These are phyloP conservation scores for Crinitomyces ghanaensis DNA, from an alignment of 805 yeast genomes.

Conservation along the genomic window DNA sequence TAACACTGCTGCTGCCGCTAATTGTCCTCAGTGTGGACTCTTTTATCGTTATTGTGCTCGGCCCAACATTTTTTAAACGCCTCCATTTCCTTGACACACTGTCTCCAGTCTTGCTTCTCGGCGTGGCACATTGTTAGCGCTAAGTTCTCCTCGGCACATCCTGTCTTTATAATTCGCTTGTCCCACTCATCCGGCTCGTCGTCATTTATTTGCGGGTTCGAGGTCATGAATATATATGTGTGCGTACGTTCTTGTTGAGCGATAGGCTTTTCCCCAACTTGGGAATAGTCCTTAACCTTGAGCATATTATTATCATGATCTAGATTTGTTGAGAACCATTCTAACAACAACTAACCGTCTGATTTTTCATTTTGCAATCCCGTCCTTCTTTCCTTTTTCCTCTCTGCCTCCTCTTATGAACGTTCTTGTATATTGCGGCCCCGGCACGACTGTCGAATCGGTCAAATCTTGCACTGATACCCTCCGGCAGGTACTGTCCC, in stretches of 20 bases:
- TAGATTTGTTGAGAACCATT: no score
- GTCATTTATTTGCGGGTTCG: no score
- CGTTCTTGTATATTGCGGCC: conserved; percentile 61
- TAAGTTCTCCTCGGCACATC: conserved; percentile 64
- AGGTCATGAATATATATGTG: no score
- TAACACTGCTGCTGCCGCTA: neutral
- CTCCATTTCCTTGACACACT: conserved; percentile 53
- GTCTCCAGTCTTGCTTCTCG: conserved; percentile 72
- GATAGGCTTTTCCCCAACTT: no score
- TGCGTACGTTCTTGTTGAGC: no score
- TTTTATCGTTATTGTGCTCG: conserved; percentile 39
- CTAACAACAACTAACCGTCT: no score
- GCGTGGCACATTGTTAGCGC: conserved; percentile 67
- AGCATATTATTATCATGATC: no score
- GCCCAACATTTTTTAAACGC: conserved; percentile 58
- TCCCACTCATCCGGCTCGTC: conserved; percentile 75
- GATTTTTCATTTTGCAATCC: no score
- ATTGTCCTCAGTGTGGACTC: conserved; percentile 23
- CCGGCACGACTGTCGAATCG: conserved; percentile 81
- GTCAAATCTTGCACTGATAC: conserved; percentile 77
- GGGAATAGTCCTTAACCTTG: no score
- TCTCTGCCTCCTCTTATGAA: no score
- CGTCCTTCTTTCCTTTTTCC: no score
- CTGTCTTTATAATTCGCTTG: conserved; percentile 57
- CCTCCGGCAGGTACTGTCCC: conserved; percentile 62